Percentiles rank a stretch among this genome's conserved stretches.
These are phyloP conservation scores for Taphrina flavorubra DNA, from an alignment of 1,139 yeast species.

Conservation along the genomic window DNA sequence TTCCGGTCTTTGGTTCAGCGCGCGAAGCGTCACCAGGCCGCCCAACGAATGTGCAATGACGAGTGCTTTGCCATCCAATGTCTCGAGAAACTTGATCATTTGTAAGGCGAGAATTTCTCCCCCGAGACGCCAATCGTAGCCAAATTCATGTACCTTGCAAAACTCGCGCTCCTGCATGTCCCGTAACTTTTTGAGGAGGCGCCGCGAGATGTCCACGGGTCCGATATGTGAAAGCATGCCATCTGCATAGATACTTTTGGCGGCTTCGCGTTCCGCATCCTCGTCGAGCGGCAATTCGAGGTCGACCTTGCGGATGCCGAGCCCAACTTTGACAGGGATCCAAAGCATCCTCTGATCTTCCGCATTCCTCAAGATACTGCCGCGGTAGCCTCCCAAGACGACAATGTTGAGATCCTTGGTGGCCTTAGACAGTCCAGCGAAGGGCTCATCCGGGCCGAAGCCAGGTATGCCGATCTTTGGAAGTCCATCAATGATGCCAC, in stretches of 20 bases:
- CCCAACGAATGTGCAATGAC: slow-evolving; percentile 95
- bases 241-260: slow-evolving; percentile 66
- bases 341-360: slow-evolving; percentile 71
- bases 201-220: slow-evolving; percentile 78
- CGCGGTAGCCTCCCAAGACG: slow-evolving; percentile 86
- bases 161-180: slow-evolving; percentile 49
- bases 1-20: slow-evolving; percentile 69
- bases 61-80: slow-evolving; percentile 56
- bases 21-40: slow-evolving; percentile 81
- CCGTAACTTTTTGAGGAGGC: slow-evolving; percentile 51
- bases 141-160: slow-evolving; percentile 72
- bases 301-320: slow-evolving; percentile 66
- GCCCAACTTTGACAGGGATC: slow-evolving; percentile 88
- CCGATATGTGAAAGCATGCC: slow-evolving; percentile 84
- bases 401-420: slow-evolving; percentile 68
- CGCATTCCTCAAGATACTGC: slow-evolving; percentile 74
- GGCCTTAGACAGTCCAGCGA: slow-evolving; percentile 28
- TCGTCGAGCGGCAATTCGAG: slow-evolving; percentile 72
- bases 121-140: slow-evolving; percentile 90
- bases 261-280: slow-evolving; percentile 63
- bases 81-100: slow-evolving; percentile 58
- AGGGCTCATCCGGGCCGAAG: slow-evolving; percentile 13
- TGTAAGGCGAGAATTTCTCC: slow-evolving; percentile 62
- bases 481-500: slow-evolving; percentile 35
- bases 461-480: slow-evolving; percentile 29